A percentile compares a stretch with the other conserved stretches of the same genome.
phyloP scores from a whole-genome alignment of 2,329 filamentous ascomycete genomes.

The Exophiala bonariae region DNA sequence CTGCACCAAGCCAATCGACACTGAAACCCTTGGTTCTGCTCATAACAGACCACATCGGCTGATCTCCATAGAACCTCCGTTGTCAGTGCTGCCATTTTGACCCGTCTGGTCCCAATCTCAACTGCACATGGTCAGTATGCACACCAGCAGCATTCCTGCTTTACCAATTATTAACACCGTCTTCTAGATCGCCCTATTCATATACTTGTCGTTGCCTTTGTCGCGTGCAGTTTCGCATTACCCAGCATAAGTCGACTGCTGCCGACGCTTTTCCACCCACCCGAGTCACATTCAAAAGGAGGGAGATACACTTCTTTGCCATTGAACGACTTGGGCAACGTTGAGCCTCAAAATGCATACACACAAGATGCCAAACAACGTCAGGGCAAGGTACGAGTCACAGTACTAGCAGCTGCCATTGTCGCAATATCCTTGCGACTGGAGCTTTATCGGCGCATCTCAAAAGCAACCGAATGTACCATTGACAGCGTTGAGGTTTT shows the following conservation, averaged over 20 bases:
- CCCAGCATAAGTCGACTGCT: slow-evolving; percentile 38
- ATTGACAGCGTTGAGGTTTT: slow-evolving; percentile 27
- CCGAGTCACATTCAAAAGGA: slow-evolving; percentile 1
- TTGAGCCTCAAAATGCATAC: slow-evolving; percentile 7
- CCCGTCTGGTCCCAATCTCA: slow-evolving; percentile 37
- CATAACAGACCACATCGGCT: slow-evolving; percentile 3
- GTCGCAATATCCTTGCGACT: slow-evolving; percentile 33
- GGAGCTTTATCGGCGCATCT: slow-evolving; percentile 42
- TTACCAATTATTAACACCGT: not conserved
- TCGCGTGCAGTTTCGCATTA: slow-evolving; percentile 40
- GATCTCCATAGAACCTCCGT: slow-evolving; percentile 29
- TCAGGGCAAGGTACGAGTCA: slow-evolving; percentile 18
- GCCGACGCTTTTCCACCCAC: slow-evolving; percentile 26
- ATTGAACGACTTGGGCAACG: slow-evolving; percentile 14
- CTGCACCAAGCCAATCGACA: too few relatives aligned
- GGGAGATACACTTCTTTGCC: slow-evolving; percentile 15
- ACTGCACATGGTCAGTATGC: slow-evolving; percentile 39
- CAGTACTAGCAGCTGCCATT: slow-evolving; percentile 24
- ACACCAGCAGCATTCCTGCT: not conserved
- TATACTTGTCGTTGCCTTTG: slow-evolving; percentile 42
- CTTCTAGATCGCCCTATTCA: slow-evolving; percentile 47
- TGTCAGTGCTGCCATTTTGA: slow-evolving; percentile 36
- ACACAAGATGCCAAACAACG: slow-evolving; percentile 1
- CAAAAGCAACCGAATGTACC: slow-evolving; percentile 46
- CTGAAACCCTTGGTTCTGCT: too few relatives aligned